phyloP scores from a whole-genome alignment of 371 early-diverging fungal genomes.

The Rhizomucor miehei region DNA sequence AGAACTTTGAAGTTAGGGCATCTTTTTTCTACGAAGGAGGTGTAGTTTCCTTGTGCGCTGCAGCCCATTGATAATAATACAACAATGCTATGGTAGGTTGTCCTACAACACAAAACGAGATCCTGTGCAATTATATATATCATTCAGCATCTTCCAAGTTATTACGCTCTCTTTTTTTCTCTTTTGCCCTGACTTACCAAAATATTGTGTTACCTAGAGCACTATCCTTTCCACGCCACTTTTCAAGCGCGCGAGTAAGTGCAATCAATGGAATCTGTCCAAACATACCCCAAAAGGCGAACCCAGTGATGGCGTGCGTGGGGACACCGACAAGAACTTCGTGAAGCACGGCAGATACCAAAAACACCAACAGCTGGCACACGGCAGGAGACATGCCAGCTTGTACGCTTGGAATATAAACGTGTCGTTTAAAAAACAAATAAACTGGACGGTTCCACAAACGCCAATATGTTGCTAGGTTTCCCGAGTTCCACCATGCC shows the following conservation, averaged over 20 bases:
- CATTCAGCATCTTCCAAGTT: too few species aligned
- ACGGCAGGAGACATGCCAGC: conserved; percentile 47
- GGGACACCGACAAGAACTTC: conserved; percentile 87
- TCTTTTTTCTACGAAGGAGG: neutral
- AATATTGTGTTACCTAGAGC: conserved; percentile 89
- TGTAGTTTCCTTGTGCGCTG: conserved; percentile 25
- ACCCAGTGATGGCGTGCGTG: conserved; percentile 73
- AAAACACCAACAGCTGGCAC: conserved; percentile 71
- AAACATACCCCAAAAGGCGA: conserved; percentile 90
- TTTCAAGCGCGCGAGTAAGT: conserved; percentile 60
- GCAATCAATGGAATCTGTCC: conserved; percentile 86
- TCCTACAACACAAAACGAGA: conserved; percentile 82
- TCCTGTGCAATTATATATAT: conserved; percentile 29
- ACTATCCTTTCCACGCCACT: conserved; percentile 71
- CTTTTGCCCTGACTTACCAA: conserved; percentile 55
- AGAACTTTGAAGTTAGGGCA: too few species aligned
- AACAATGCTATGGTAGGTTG: conserved; percentile 81
- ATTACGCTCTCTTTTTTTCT: conserved; percentile 1
- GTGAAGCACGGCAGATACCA: conserved; percentile 82
- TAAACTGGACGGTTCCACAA: conserved; percentile 91
- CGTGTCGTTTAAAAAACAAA: conserved; percentile 85
- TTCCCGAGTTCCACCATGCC: conserved; percentile 91
- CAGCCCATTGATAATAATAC: conserved; percentile 82
- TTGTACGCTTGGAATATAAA: conserved; percentile 64
- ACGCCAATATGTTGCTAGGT: conserved; percentile 85